phyloP scores from a whole-genome alignment of 225 moss, liverwort and hornwort genomes.

The Polytrichum commune region DNA sequence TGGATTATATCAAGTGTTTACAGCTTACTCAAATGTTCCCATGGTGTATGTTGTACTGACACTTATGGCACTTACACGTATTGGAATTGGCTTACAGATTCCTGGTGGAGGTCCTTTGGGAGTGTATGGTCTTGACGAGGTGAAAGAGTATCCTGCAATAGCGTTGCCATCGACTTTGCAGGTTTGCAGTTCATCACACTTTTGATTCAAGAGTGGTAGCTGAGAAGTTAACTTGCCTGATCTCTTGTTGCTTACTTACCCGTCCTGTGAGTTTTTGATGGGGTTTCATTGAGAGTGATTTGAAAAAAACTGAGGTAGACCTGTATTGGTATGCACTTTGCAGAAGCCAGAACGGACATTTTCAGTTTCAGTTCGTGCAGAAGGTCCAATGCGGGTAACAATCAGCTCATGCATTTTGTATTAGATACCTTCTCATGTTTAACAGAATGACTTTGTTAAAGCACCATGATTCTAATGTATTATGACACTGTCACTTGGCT shows the following conservation, averaged over 20 bases:
- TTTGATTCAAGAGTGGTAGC: neutral
- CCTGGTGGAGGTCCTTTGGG: slow-evolving; percentile 83
- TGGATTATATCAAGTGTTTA: slow-evolving; percentile 3
- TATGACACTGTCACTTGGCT: too few relatives aligned
- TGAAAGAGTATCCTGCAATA: slow-evolving; percentile 76
- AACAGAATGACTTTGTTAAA: too few relatives aligned
- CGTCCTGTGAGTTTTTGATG: too few relatives aligned
- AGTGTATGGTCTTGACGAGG: slow-evolving; percentile 86
- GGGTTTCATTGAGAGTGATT: too few relatives aligned
- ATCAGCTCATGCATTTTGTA: neutral
- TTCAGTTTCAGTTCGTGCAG: slow-evolving; percentile 75
- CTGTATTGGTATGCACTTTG: slow-evolving; percentile 17
- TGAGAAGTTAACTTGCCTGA: neutral
- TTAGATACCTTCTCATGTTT: too few relatives aligned
- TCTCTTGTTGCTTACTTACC: too few relatives aligned
- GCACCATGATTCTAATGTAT: too few relatives aligned
- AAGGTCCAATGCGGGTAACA: slow-evolving; percentile 89
- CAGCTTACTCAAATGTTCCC: neutral
- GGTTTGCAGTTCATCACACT: slow-evolving; percentile 24
- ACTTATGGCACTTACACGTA: slow-evolving; percentile 1
- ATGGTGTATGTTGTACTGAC: slow-evolving; percentile 11
- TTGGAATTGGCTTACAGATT: slow-evolving; percentile 42
- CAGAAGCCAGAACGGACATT: slow-evolving; percentile 83
- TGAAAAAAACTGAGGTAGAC: too few relatives aligned
- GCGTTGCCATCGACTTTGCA: slow-evolving; percentile 59